Evolutionary conservation across 2,329 filamentous ascomycete genomes (phyloP).

Genomic region (Fusarium buxicola): DNA sequence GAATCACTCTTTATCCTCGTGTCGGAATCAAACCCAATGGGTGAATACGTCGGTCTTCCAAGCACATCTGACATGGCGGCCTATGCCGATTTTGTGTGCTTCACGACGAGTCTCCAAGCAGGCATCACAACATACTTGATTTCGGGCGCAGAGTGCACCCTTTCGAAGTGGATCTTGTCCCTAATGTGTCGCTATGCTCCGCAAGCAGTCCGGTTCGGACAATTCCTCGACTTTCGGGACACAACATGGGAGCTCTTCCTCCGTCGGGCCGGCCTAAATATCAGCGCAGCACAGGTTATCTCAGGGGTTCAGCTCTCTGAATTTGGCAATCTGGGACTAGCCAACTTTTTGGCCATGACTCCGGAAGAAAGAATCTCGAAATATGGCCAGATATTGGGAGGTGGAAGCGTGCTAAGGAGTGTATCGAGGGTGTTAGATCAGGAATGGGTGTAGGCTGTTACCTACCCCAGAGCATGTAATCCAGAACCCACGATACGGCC

Average conservation of each 20-base stretch:
- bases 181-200: conserved; percentile 60
- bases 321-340: conserved; percentile 46
- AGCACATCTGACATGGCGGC: conserved; percentile 56
- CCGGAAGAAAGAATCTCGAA: conserved; percentile 38
- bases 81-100: conserved; percentile 63
- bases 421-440: conserved; percentile 26
- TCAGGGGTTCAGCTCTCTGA: conserved; percentile 43
- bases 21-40: conserved; percentile 60
- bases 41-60: conserved; percentile 56
- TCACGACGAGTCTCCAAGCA: conserved; percentile 56
- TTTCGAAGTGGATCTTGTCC: conserved; percentile 67
- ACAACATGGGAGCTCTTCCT: conserved; percentile 55
- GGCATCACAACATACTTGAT: conserved; percentile 59
- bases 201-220: conserved; percentile 44
- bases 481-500: background rate
- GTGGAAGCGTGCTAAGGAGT: conserved; percentile 37
- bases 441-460: conserved; percentile 14
- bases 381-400: conserved; percentile 46
- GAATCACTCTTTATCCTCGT: conserved; percentile 76
- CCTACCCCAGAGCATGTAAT: background rate
- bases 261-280: conserved; percentile 52
- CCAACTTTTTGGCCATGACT: conserved; percentile 48
- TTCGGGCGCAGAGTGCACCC: conserved; percentile 60
- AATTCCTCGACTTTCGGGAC: conserved; percentile 54
- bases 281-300: conserved; percentile 52